Conservation (phyloP, 2,329 filamentous ascomycete genomes). For the Xylariaceae sp. region DNA sequence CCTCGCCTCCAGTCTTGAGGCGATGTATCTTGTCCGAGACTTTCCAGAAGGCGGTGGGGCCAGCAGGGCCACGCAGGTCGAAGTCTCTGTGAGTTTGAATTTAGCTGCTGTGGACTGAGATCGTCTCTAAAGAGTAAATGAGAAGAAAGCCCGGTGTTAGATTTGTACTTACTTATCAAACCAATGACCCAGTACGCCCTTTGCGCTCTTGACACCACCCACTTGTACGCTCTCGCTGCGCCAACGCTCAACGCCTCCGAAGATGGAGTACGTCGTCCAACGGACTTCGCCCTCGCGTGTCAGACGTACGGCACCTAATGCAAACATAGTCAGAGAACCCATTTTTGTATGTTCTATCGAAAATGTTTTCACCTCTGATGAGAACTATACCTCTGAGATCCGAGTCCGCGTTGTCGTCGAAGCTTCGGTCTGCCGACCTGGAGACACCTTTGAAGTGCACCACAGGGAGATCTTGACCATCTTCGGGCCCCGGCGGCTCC, state of each 20-base stretch:
- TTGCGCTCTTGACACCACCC: conserved; percentile 60
- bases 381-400: conserved; percentile 53
- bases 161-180: conserved; percentile 59
- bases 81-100: conserved; percentile 48
- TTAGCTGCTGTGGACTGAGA: background rate
- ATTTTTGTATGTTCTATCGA: conserved; percentile 3
- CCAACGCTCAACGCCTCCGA: conserved; percentile 65
- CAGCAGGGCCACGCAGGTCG: conserved; percentile 64
- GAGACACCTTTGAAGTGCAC: conserved; percentile 65
- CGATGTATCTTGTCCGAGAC: conserved; percentile 44
- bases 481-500: conserved; percentile 53
- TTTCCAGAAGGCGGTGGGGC: conserved; percentile 78
- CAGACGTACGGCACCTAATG: conserved; percentile 55
- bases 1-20: background rate
- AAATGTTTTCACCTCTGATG: conserved; percentile 23
- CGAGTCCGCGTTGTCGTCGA: conserved; percentile 67
- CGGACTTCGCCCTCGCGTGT: conserved; percentile 68
- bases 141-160: background rate
- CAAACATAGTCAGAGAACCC: conserved; percentile 7
- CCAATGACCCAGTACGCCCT: conserved; percentile 72
- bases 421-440: conserved; percentile 57
- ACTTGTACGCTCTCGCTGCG: conserved; percentile 73
- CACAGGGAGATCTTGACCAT: conserved; percentile 57
- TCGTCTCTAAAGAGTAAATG: too few relatives aligned
- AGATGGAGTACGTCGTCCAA: conserved; percentile 68